phyloP scores from a whole-genome alignment of 2,329 filamentous ascomycete species.

The Sporothrix variecibatus region DNA sequence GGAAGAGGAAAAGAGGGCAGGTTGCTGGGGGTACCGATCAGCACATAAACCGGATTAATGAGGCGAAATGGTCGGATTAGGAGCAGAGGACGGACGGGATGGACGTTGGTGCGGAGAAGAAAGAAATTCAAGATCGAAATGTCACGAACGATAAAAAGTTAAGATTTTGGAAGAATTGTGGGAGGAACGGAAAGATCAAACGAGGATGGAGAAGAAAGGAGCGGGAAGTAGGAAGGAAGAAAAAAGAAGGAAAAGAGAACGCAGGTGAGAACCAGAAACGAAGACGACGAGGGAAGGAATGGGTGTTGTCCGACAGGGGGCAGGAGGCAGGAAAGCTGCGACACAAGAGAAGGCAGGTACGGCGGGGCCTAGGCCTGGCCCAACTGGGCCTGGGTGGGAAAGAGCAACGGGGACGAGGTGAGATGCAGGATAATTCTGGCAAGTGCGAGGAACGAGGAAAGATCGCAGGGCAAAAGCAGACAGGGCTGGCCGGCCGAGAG shows the following conservation, averaged over 20 bases:
- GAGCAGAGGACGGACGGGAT: background rate
- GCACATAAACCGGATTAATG: slow-evolving; percentile 10
- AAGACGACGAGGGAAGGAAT: background rate
- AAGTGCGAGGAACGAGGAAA: slow-evolving; percentile 1
- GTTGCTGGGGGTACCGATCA: slow-evolving; percentile 19
- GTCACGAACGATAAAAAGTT: background rate
- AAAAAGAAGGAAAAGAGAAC: background rate
- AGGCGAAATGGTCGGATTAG: background rate
- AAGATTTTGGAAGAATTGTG: background rate
- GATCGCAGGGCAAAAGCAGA: background rate
- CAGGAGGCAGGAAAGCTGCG: slow-evolving; percentile 14
- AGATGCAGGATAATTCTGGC: slow-evolving; percentile 8
- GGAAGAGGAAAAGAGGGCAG: background rate
- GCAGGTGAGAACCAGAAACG: background rate
- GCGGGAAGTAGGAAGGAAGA: background rate
- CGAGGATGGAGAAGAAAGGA: background rate
- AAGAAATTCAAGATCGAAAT: background rate
- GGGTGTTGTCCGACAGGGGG: slow-evolving; percentile 11
- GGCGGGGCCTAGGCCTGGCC: slow-evolving; percentile 5
- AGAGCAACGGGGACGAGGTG: slow-evolving; percentile 5
- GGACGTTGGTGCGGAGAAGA: background rate
- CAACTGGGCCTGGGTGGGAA: background rate
- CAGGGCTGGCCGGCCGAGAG: background rate
- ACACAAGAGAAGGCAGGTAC: slow-evolving; percentile 22
- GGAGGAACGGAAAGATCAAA: background rate